Evolutionary conservation across 1,284 basidiomycete genomes (phyloP).

Genomic region (Cutaneotrichosporon daszewskae): DNA sequence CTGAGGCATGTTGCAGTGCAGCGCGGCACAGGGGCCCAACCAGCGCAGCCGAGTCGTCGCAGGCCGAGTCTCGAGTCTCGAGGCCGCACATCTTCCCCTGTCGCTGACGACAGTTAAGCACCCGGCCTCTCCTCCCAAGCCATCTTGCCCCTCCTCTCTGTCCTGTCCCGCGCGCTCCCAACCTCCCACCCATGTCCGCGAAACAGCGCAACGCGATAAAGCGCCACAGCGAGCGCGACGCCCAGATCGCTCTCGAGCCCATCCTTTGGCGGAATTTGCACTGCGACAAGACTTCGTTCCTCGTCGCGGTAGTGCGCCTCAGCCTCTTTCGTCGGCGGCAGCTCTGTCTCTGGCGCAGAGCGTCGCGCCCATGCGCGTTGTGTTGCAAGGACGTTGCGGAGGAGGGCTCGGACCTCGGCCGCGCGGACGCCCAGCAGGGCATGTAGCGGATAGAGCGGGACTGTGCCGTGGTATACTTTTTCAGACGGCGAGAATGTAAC

Average conservation of each 20-base stretch:
- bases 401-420: background rate
- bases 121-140: too few species aligned
- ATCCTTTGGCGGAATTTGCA: background rate
- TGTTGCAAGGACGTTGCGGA: background rate
- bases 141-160: background rate
- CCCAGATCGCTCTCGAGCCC: slow-evolving; percentile 1
- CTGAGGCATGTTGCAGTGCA: too few species aligned
- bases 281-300: slow-evolving; percentile 2
- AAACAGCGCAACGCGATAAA: slow-evolving; percentile 15
- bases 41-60: too few species aligned
- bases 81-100: too few species aligned
- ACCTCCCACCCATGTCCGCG: slow-evolving; percentile 19
- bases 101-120: too few species aligned
- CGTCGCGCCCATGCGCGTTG: background rate
- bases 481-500: too few species aligned
- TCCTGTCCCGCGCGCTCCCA: too few species aligned
- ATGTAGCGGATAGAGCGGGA: slow-evolving; percentile 1
- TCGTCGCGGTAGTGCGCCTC: background rate
- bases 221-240: slow-evolving; percentile 13
- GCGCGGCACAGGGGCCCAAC: too few species aligned
- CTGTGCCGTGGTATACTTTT: too few species aligned
- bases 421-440: background rate
- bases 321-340: background rate
- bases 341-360: background rate
- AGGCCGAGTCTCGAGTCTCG: too few species aligned